Base-by-base conservation (phyloP, 2,329 filamentous ascomycete genomes). In the Coniosporium tulheliwenetii region DNA sequence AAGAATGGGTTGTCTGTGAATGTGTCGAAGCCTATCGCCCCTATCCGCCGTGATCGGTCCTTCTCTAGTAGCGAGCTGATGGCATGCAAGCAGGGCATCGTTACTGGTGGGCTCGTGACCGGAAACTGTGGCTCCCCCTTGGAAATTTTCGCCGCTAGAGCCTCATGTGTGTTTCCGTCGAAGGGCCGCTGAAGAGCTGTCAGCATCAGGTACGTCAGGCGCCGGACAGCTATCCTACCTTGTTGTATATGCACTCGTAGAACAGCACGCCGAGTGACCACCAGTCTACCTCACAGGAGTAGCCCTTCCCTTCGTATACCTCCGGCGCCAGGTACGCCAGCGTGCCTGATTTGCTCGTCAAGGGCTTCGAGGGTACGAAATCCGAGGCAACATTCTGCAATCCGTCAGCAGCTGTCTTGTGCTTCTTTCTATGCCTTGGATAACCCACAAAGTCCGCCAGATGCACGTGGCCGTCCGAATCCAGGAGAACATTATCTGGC, bases 241-340 rank as follows among this genome's bases (percentile, higher is more conserved):
- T 96, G 66, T 93, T 94, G 66, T 96, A 98, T 48, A 98, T 95
- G 71, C 91, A 96, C 61, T 98, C 91, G 61, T 95, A 98, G 60
- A 96, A 96, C n/a, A 93, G 73, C 37, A 98, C 91, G 38, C 91
- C 91, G 15, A 98, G 64, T 5, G 91, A 96, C 91, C 91, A 98
- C 91, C 91, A 98, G 59, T 98, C 91, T 35, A 91, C 87, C 51
- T 91, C 84, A 37, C 79, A 77, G 44, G 83, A 79, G 56, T 98
- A 98, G 33, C 91, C 91, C 45, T 78, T 80, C 38, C 89, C 89
- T 48, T 79, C 74, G 54, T 96, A 98, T 2, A 96, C 91, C 59
- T 98, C 91, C 4, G 91, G 91, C 1, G 89, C 87, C 7, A 98
- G 75, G 56, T 98, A 98, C 41, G 91, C 91, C 43, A 98, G 66